Evolutionary conservation across 441 rosid genomes (phyloP).

Genomic region (Bocquillonia castaneifolia): DNA sequence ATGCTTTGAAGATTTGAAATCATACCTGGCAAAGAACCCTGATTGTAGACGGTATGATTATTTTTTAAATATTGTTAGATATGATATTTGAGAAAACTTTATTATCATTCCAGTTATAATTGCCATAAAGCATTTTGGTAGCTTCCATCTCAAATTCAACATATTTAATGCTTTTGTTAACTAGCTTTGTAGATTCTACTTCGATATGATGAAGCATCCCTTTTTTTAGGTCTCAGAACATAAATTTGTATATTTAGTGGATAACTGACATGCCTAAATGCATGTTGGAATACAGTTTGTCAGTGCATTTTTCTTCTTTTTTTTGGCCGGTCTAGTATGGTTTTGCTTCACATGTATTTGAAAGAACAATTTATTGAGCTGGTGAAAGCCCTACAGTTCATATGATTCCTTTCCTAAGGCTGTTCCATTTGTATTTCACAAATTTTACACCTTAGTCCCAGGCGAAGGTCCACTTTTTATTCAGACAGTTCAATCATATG

Average conservation of each 20-base stretch:
- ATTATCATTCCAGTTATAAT: neutral
- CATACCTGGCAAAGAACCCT: conserved; percentile 70
- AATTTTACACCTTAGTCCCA: neutral
- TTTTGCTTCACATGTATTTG: neutral
- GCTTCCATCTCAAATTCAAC: neutral
- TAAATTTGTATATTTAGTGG: neutral
- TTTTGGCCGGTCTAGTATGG: neutral
- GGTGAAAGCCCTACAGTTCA: neutral
- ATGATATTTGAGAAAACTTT: neutral
- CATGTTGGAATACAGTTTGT: neutral
- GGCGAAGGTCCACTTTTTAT: too few species aligned
- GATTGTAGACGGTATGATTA: conserved; percentile 76
- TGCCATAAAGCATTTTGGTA: neutral
- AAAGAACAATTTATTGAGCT: neutral
- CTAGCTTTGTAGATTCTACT: neutral
- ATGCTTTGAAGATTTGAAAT: conserved; percentile 73
- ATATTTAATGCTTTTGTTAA: conserved; percentile 1
- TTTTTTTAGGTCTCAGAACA: neutral
- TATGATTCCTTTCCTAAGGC: neutral
- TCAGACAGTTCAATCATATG: neutral
- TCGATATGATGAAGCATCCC: neutral
- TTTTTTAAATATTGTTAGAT: neutral
- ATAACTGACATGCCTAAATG: neutral
- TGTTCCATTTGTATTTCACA: neutral
- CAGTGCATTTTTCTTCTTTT: neutral